These are phyloP conservation scores for Didymella keratinophila DNA, from an alignment of 2,329 filamentous ascomycete species.

Conservation along the genomic window DNA sequence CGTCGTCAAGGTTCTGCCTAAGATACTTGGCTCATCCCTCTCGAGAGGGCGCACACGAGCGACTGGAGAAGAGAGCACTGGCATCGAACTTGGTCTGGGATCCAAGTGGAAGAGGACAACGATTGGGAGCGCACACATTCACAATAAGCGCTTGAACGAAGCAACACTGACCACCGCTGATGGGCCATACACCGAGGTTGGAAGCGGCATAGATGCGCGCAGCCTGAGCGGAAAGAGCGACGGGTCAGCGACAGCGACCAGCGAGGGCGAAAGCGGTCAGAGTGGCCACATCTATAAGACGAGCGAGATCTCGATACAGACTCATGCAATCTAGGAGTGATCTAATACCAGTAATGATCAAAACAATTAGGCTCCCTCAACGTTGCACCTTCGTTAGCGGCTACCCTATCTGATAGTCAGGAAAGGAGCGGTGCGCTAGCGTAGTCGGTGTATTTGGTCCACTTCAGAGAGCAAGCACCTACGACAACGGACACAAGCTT, in stretches of 20 bases:
- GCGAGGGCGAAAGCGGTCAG: not conserved
- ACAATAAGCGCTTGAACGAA: conserved; percentile 11
- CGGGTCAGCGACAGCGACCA: not conserved
- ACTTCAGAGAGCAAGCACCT: not conserved
- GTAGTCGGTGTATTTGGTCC: no score
- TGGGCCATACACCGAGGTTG: conserved; percentile 24
- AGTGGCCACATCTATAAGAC: conserved; percentile 10
- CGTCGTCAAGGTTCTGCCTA: conserved; percentile 28
- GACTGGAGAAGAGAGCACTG: not conserved
- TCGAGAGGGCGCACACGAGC: conserved; percentile 19
- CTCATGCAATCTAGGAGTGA: not conserved
- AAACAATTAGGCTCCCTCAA: not conserved
- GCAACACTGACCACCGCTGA: conserved; percentile 16
- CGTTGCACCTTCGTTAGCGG: not conserved
- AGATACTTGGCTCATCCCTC: conserved; percentile 27
- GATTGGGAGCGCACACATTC: conserved; percentile 17
- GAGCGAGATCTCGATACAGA: conserved; percentile 13
- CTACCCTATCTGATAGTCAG: no score
- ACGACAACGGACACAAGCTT: not conserved
- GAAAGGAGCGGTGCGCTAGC: no score
- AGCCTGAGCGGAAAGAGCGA: conserved; percentile 10
- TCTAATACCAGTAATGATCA: not conserved
- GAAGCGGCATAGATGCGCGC: conserved; percentile 16
- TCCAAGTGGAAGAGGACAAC: conserved; percentile 23
- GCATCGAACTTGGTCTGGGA: conserved; percentile 20